phyloP scores from a whole-genome alignment of 306 rosid genomes.

The Acmispon strigosus region DNA sequence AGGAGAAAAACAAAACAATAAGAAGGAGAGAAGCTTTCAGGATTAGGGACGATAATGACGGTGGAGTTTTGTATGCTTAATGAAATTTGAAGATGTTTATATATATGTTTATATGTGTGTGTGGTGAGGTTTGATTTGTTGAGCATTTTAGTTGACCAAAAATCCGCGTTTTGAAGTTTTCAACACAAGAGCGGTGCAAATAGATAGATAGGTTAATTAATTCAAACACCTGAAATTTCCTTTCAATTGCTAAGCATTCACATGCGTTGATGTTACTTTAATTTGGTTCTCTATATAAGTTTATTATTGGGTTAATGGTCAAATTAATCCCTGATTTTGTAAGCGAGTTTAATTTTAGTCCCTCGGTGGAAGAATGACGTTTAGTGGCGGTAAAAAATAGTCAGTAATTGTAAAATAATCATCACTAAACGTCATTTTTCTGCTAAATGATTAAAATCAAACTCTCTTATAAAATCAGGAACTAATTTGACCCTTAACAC shows the following conservation, averaged over 20 bases:
- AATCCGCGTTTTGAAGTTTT: slow-evolving; percentile 31
- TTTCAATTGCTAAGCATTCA: not conserved
- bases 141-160: not conserved
- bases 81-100: not conserved
- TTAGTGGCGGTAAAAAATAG: too few species aligned
- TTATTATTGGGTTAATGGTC: too few species aligned
- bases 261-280: too few species aligned
- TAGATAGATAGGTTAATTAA: slow-evolving; percentile 3
- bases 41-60: not conserved
- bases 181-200: not conserved
- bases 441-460: too few species aligned
- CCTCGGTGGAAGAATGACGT: too few species aligned
- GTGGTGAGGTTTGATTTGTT: not conserved
- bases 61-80: not conserved
- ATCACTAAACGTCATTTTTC: too few species aligned
- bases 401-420: too few species aligned
- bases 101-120: not conserved
- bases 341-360: too few species aligned
- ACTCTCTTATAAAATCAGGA: too few species aligned
- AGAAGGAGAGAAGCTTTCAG: not conserved
- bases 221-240: slow-evolving; percentile 17
- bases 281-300: too few species aligned
- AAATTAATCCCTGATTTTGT: too few species aligned
- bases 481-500: too few species aligned
- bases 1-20: not conserved